Evolutionary conservation across 768 basidiomycete genomes (phyloP), one percentile per base, ranked within the genome.

Genomic region (Clavaria fumosa): DNA sequence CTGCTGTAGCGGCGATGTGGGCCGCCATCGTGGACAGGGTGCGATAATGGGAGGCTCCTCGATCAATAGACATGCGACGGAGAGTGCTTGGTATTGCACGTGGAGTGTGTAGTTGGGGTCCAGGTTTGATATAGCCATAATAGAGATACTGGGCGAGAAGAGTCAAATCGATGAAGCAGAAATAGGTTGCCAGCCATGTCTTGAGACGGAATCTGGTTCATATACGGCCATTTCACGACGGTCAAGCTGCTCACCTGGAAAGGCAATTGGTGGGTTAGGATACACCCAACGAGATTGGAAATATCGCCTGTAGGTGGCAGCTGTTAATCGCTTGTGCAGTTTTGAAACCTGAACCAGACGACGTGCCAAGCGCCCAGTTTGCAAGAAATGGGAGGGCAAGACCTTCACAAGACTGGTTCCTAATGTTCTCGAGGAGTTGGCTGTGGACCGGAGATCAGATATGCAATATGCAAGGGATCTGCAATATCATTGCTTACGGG

Each of bases 101-200:
- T 5, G 55, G 58, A 20, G 66, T 69, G 23, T 62, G 37, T 37
- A 63, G 56, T 5, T 47, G 52, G 17, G 55, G 44, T 5, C 56
- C 51, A 1, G 61, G 56, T 36, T 59, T 62, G 22, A 55, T 51
- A 12, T 56, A 52, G 17, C 54, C 52, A 49, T 89, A 93, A 59
- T 93, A 83, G 50, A 76, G 61, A 59, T 78, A 97, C 53, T 99
- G 93, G 5, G 50, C 53, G 31, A 91, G 61, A 18, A 97, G 66
- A 21, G 66, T 61, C 35, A 74, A 60, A 55, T 99, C 95, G 35
- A 97, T 70, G 38, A 69, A 59, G 50, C 83, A 80, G 52, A 96
- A 99, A 55, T 99, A 99, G 0, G 67, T 66, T 2, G 95, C 93
- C 31, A 99, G 83, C 53, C 75, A 85, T 28, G 75, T 93, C 86